Base-by-base conservation (phyloP, 768 basidiomycete genomes). In the Hericium erinaceus region DNA sequence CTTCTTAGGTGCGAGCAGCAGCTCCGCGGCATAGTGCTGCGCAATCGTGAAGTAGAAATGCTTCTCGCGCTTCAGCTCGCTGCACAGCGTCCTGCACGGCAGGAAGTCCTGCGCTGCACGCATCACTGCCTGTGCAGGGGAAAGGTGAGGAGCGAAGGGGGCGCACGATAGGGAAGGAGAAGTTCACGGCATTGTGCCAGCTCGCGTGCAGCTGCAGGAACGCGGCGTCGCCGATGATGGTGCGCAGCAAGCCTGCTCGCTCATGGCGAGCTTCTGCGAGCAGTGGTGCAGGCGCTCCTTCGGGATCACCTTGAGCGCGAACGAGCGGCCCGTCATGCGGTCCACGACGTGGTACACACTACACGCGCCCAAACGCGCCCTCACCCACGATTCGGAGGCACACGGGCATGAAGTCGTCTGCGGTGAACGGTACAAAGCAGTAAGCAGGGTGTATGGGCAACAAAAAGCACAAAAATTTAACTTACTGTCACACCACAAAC, bases 161-260 rank as follows among this genome's bases (percentile, higher is more conserved):
- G 18, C 55, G 20, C 22, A 56, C 55, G 20, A 41, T 56, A 12
- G 37, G 18, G 16, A 56, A 24, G 24, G 33, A 56, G 22, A 56
- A 56, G 28, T 46, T 26, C 44, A 8, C 55, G 16, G 44, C 39
- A 20, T 56, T 41, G 33, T 56, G 55, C 55, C 55, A 56, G 55
- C 55, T 56, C 41, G 55, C 55, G 18, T 56, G n/a, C 28, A 56
- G 41, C 15, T 37, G 44, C 24, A 56, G 55, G 33, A 48, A 56
- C 16, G 18, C 41, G 11, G 41, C 13, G 20, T 33, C 33, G 16
- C 44, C 46, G 8, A 44, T 20, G 7, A 56, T 10, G 16, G 55
- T 33, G 12, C 46, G 41, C 16, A 48, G 55, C 46, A 48, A n/a
- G n/a, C n/a, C 46, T 48, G 55, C 46, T 56, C 55, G 9, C 24